Evolutionary conservation across 345 rosid genomes (phyloP).

Genomic region (Eucalyptus viminalis): DNA sequence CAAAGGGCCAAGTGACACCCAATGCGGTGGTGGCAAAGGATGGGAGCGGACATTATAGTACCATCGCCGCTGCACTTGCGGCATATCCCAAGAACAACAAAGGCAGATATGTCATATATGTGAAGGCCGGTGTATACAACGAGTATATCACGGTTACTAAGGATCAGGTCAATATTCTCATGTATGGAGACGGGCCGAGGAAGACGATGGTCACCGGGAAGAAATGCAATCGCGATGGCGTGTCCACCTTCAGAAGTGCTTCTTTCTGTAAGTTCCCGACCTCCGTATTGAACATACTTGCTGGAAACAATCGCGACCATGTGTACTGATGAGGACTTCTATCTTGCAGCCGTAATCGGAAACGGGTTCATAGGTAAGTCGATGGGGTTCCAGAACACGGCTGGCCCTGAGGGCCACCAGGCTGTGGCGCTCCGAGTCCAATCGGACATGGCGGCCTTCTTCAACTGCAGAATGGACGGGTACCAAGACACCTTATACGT

Average conservation of each 20-base stretch:
- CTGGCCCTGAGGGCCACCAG: conserved; percentile 38
- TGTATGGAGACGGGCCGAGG: conserved; percentile 70
- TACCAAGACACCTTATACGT: conserved; percentile 34
- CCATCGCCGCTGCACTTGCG: conserved; percentile 23
- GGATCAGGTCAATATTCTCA: conserved; percentile 35
- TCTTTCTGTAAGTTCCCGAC: conserved; percentile 12
- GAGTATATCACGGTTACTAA: conserved; percentile 32
- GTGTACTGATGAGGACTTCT: background rate
- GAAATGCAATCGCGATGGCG: conserved; percentile 19
- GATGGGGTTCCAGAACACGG: conserved; percentile 48
- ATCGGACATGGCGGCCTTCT: conserved; percentile 31
- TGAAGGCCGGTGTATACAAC: conserved; percentile 52
- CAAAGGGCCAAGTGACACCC: conserved; percentile 1
- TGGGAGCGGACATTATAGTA: conserved; percentile 32
- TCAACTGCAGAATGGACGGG: conserved; percentile 48
- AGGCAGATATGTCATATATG: conserved; percentile 44
- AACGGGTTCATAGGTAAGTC: conserved; percentile 26
- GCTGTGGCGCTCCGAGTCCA: conserved; percentile 45
- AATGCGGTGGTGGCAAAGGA: conserved; percentile 37
- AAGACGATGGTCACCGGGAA: conserved; percentile 46
- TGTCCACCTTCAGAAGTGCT: conserved; percentile 41
- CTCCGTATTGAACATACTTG: background rate
- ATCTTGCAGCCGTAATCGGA: conserved; percentile 22
- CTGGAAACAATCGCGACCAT: background rate
- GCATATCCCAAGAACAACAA: conserved; percentile 14